phyloP scores from a whole-genome alignment of 345 rosid species.

The Brassica nigra region DNA sequence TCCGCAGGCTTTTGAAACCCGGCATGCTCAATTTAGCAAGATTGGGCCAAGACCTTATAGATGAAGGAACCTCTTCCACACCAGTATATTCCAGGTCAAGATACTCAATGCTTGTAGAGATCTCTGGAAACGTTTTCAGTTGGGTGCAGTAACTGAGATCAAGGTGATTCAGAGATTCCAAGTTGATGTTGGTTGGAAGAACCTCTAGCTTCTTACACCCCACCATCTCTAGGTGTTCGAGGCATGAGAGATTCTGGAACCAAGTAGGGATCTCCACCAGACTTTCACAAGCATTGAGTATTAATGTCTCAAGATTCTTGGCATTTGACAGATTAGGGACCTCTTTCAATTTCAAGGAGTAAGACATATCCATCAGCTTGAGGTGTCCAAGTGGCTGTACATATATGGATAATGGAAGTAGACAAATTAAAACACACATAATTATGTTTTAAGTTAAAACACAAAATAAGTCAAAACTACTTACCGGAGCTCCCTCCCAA shows the following conservation, averaged over 20 bases:
- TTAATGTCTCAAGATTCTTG: neutral
- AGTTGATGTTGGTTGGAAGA: neutral
- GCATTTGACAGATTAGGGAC: neutral
- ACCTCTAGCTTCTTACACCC: neutral
- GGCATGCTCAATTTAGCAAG: neutral
- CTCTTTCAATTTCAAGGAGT: neutral
- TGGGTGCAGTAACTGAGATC: neutral
- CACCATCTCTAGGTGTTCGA: neutral
- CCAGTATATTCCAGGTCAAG: neutral
- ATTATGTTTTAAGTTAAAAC: neutral
- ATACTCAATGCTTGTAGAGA: neutral
- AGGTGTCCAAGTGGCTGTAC: neutral
- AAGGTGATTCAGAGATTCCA: neutral
- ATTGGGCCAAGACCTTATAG: neutral
- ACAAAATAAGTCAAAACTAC: neutral
- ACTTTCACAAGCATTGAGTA: neutral
- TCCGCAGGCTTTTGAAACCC: neutral
- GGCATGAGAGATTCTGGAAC: neutral
- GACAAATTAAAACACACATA: neutral
- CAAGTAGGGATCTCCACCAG: neutral
- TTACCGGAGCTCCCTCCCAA: neutral
- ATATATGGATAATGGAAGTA: neutral
- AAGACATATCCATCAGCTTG: neutral
- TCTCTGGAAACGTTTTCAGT: neutral
- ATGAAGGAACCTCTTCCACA: neutral